phyloP scores from a whole-genome alignment of 1,284 basidiomycete species.

The Trichosporon sp. region DNA sequence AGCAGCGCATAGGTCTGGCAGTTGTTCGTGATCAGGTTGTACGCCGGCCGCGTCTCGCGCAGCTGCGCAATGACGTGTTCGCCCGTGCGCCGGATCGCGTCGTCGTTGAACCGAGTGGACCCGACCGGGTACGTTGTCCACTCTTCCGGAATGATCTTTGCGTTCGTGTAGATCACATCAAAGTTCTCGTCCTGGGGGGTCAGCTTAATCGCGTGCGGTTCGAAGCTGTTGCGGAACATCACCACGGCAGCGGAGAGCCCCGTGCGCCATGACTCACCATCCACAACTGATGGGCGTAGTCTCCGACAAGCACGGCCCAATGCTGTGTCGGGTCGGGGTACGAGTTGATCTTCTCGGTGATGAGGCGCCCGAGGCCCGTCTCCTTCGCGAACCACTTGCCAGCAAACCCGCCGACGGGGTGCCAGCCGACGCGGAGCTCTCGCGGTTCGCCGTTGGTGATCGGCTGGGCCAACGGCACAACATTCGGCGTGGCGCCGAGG shows the following conservation, averaged over 20 bases:
- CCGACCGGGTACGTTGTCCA: conserved; percentile 17
- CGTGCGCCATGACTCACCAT: conserved; percentile 16
- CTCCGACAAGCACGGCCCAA: conserved; percentile 21
- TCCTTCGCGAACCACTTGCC: conserved; percentile 20
- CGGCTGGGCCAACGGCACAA: conserved; percentile 9
- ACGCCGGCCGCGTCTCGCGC: conserved; percentile 10
- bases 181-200: conserved; percentile 21
- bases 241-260: no score
- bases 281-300: conserved; percentile 22
- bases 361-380: conserved; percentile 17
- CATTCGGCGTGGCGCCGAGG: conserved; percentile 16
- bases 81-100: conserved; percentile 17
- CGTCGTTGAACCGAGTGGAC: conserved; percentile 20
- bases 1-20: conserved; percentile 22
- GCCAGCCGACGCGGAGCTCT: conserved; percentile 15
- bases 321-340: conserved; percentile 23
- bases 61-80: conserved; percentile 12
- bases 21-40: conserved; percentile 23
- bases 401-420: conserved; percentile 17
- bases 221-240: no score
- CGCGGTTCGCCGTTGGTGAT: neutral
- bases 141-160: conserved; percentile 10
- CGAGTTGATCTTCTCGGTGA: conserved; percentile 20
- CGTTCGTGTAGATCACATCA: conserved; percentile 21
- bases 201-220: neutral